Conservation (phyloP, 257 asterid genomes). For the Osmanthus fragrans region DNA sequence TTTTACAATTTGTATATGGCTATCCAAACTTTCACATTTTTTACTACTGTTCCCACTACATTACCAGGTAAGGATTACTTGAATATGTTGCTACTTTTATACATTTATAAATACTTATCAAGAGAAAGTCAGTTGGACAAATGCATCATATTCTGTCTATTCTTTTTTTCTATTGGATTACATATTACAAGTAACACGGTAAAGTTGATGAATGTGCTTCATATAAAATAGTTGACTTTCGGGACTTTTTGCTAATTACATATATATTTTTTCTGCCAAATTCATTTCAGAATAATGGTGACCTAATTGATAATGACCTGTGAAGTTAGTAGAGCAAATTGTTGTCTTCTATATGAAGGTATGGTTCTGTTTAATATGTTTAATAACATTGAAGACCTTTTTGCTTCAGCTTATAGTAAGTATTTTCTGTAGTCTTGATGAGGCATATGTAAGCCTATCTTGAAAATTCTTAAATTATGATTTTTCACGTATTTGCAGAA, state of each 20-base stretch:
- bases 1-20: neutral
- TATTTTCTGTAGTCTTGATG: neutral
- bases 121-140: neutral
- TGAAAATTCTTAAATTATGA: conserved; percentile 15
- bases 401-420: neutral
- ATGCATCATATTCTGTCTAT: neutral
- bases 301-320: conserved; percentile 52
- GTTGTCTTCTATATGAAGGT: conserved; percentile 94
- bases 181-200: neutral
- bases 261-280: conserved; percentile 9
- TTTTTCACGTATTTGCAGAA: conserved; percentile 54
- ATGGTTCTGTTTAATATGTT: conserved; percentile 4
- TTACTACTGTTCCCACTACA: neutral
- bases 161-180: neutral
- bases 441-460: neutral
- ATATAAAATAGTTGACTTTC: neutral
- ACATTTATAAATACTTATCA: too few species aligned
- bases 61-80: neutral
- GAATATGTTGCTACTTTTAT: neutral
- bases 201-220: neutral
- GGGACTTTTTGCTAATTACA: neutral
- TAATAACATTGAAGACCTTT: neutral
- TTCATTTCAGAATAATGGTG: conserved; percentile 54
- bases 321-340: conserved; percentile 83
- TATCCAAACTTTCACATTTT: neutral